These are phyloP conservation scores for Amaranthus hypochondriacus DNA, from an alignment of 148 eudicot species.

Conservation along the genomic window DNA sequence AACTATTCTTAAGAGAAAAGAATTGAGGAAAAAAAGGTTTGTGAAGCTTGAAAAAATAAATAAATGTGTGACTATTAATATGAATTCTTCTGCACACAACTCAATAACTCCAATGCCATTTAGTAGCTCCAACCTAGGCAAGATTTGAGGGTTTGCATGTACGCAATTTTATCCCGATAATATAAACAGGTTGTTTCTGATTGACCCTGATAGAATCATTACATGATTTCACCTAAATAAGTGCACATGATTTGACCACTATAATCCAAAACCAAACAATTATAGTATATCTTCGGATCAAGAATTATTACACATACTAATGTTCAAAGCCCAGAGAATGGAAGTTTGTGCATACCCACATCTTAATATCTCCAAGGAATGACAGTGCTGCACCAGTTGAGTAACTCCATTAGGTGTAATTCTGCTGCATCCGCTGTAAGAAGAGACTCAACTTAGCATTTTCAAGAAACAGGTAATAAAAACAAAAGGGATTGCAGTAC, in stretches of 20 bases:
- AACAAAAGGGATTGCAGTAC: background rate
- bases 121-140: too few species aligned
- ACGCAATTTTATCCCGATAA: too few species aligned
- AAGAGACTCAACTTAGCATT: constrained; percentile 7
- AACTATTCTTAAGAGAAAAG: background rate
- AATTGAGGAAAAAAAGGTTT: background rate
- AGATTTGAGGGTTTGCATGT: too few species aligned
- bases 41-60: background rate
- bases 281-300: too few species aligned
- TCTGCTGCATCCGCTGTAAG: constrained; percentile 73
- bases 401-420: constrained; percentile 61
- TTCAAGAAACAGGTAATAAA: background rate
- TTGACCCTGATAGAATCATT: too few species aligned
- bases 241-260: too few species aligned
- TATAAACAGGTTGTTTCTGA: too few species aligned
- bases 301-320: background rate
- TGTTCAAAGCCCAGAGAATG: constrained; percentile 1
- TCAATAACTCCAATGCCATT: background rate
- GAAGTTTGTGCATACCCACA: constrained; percentile 60
- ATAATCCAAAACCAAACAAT: too few species aligned
- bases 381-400: constrained; percentile 61
- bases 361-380: constrained; percentile 74
- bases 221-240: too few species aligned
- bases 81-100: background rate
- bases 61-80: background rate